These are phyloP conservation scores for Tricholoma terreum DNA, from an alignment of 768 basidiomycete genomes.

Conservation along the genomic window DNA sequence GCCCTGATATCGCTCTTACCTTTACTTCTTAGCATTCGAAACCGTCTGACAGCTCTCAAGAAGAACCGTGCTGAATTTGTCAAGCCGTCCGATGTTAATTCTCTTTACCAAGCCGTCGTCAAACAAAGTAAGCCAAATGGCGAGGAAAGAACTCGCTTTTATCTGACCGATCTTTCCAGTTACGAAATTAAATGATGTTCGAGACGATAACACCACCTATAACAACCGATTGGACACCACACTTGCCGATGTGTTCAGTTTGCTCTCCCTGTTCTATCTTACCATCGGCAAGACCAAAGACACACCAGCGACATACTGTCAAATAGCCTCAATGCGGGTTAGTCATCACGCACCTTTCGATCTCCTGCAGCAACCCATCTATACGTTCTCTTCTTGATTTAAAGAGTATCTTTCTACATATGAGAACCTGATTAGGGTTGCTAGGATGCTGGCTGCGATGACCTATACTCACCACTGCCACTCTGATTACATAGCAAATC, in stretches of 20 bases:
- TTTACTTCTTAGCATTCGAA: conserved; percentile 68
- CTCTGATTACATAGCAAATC: conserved; percentile 65
- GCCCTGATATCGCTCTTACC: conserved; percentile 13
- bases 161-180: conserved; percentile 42
- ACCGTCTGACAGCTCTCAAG: conserved; percentile 91
- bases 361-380: not conserved
- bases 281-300: conserved; percentile 96
- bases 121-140: conserved; percentile 70
- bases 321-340: conserved; percentile 94
- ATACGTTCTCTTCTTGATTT: conserved; percentile 1
- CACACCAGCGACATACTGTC: conserved; percentile 92
- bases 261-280: conserved; percentile 95
- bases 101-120: conserved; percentile 88
- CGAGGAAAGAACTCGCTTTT: not conserved
- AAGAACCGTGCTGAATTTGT: conserved; percentile 92
- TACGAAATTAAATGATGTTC: conserved; percentile 86
- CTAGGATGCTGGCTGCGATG: not conserved
- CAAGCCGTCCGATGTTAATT: conserved; percentile 89
- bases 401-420: not conserved
- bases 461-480: conserved; percentile 18
- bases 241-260: conserved; percentile 91
- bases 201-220: conserved; percentile 70
- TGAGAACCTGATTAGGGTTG: not conserved
- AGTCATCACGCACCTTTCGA: conserved; percentile 36
- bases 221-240: conserved; percentile 94